Evolutionary conservation across 2,329 filamentous ascomycete species (phyloP).

Genomic region (Fusarium armeniacum): DNA sequence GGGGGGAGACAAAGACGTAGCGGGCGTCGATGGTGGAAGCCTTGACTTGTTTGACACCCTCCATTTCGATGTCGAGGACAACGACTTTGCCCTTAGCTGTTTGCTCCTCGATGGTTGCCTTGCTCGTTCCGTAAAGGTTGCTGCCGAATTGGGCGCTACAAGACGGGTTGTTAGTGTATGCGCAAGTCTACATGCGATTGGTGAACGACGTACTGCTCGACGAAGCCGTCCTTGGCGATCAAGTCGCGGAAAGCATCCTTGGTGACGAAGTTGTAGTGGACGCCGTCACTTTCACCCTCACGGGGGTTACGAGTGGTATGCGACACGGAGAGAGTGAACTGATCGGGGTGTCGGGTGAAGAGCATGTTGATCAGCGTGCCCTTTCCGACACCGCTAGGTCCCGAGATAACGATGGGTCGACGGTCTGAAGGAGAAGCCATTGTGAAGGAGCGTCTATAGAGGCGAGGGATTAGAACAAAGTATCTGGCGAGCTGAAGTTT

Average conservation of each 20-base stretch:
- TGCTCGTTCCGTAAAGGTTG: conserved; percentile 89
- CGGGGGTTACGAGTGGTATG: conserved; percentile 87
- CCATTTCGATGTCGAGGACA: conserved; percentile 96
- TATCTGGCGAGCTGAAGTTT: too few relatives aligned
- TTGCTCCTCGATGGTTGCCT: conserved; percentile 82
- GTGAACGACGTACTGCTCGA: conserved; percentile 70
- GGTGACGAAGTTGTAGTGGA: conserved; percentile 84
- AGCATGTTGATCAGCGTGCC: conserved; percentile 82
- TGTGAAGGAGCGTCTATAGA: conserved; percentile 36
- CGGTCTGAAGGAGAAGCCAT: conserved; percentile 59
- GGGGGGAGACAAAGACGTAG: conserved; percentile 89
- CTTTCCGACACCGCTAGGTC: conserved; percentile 85
- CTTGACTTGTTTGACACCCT: conserved; percentile 95
- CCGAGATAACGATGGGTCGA: conserved; percentile 82
- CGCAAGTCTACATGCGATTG: neutral
- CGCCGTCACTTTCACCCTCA: conserved; percentile 79
- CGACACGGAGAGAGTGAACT: conserved; percentile 70
- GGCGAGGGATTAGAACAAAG: neutral
- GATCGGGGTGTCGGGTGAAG: conserved; percentile 68
- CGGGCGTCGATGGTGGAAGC: conserved; percentile 79
- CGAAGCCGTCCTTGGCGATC: conserved; percentile 77
- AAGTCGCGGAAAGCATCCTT: conserved; percentile 76
- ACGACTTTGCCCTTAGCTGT: conserved; percentile 79
- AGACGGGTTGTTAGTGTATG: conserved; percentile 7
- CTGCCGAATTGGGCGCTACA: conserved; percentile 80